Base-by-base conservation (phyloP, 768 basidiomycete genomes). In the Holtermanniella nyarrowii region DNA sequence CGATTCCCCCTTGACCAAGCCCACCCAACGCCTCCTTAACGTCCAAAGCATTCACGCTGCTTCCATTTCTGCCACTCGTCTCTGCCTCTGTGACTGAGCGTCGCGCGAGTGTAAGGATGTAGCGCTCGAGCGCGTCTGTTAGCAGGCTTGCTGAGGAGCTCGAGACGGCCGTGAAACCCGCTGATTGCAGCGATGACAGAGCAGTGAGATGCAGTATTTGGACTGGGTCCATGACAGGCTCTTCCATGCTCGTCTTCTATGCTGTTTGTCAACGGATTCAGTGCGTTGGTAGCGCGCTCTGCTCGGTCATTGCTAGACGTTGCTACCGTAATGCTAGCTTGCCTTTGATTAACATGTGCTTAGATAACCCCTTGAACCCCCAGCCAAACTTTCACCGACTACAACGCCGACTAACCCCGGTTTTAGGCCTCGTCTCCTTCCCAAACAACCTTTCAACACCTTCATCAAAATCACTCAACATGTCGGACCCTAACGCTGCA, bases 151-250 rank as follows among this genome's bases (percentile, higher is more conserved):
- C 57, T 13, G 65, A 62, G 18, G 65, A 60, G 23, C 48, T 49
- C 11, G 60, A 62, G 13, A 62, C 63, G 18, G 62, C 61, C 14
- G 65, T 60, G 59, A 66, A 66, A 11, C 65, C 65, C 7, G 65
- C 56, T 18, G 43, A 31, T 5, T 62, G 52, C 13, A 66, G 62
- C 5, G 56, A 46, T 46, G 63, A 58, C 14, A 66, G 62, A 10
- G 60, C 52, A 14, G 65, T 60, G 13, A 63, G 54, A 42, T 66
- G 65, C 7, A 66, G 49, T 0, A 66, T 48, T 10, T 37, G 31
- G 31, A 16, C 31, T 37, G 31, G 31, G 31, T 37, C 31, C n/a
- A n/a, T n/a, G n/a, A n/a, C n/a, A n/a, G n/a, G n/a, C n/a, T n/a
- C n/a, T n/a, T n/a, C n/a, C n/a, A n/a, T n/a, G n/a, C n/a, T n/a